Percentiles rank a stretch among this genome's conserved stretches.
Conservation (phyloP, 2,329 filamentous ascomycete genomes). For the Sclerotinia borealis region DNA sequence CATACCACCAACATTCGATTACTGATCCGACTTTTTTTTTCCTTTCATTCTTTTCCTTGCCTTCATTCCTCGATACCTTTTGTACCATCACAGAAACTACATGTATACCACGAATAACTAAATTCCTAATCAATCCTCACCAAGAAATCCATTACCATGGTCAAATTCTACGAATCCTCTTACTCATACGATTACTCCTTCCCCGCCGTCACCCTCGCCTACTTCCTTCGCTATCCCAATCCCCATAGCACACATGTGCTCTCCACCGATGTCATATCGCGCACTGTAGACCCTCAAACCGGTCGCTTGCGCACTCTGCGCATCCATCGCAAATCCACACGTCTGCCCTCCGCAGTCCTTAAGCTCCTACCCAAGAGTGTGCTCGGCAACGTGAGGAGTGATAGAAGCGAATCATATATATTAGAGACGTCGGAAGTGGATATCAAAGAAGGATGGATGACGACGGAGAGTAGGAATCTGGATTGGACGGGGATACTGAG, state of each 20-base stretch:
- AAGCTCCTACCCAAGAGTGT: conserved; percentile 68
- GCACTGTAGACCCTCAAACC: conserved; percentile 64
- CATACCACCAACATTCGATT: conserved; percentile 9
- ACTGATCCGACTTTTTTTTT: not conserved
- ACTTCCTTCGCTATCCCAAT: conserved; percentile 85
- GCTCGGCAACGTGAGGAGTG: conserved; percentile 48
- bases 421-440: conserved; percentile 76
- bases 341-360: conserved; percentile 66
- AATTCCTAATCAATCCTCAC: conserved; percentile 1
- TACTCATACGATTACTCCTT: conserved; percentile 77
- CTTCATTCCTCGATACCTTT: not conserved
- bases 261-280: conserved; percentile 76
- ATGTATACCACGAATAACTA: not conserved
- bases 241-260: conserved; percentile 78
- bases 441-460: conserved; percentile 76
- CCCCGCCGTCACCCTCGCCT: conserved; percentile 79
- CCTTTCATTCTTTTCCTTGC: not conserved
- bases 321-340: conserved; percentile 75
- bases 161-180: conserved; percentile 44
- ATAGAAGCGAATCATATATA: conserved; percentile 63
- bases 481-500: conserved; percentile 77
- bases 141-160: conserved; percentile 25
- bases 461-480: conserved; percentile 72
- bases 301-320: conserved; percentile 72
- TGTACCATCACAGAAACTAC: conserved; percentile 1